Evolutionary conservation across 345 rosid genomes (phyloP).

Genomic region (Adansonia digitata): DNA sequence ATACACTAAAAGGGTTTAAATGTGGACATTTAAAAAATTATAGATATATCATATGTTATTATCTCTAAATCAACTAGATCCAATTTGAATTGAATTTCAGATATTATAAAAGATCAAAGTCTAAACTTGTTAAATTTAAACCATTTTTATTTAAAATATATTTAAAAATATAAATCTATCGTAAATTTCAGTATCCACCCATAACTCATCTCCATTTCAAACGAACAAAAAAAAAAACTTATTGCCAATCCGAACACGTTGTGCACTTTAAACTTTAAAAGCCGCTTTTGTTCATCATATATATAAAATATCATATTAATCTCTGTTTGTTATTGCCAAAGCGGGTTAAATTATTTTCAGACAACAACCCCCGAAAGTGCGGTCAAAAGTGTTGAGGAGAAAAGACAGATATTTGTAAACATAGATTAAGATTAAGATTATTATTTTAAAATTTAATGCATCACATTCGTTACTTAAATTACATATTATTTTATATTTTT

Average conservation of each 20-base stretch:
- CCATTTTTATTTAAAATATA: too few species aligned
- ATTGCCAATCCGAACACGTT: neutral
- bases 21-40: too few species aligned
- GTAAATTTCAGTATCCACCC: too few species aligned
- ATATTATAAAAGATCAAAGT: too few species aligned
- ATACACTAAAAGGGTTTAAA: too few species aligned
- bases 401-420: neutral
- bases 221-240: neutral
- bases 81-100: too few species aligned
- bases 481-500: neutral
- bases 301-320: neutral
- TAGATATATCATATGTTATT: too few species aligned
- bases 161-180: too few species aligned
- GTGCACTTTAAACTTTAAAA: neutral
- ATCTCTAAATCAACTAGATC: too few species aligned
- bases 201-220: neutral
- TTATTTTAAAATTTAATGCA: neutral
- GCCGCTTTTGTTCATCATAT: neutral
- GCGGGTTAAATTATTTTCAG: neutral
- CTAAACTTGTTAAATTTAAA: too few species aligned
- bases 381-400: neutral
- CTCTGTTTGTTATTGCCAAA: neutral
- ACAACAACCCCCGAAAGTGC: constrained; percentile 11
- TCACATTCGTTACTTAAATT: neutral
- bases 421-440: neutral